phyloP scores from a whole-genome alignment of 129 eudicot genomes.

The Logfia minima region DNA sequence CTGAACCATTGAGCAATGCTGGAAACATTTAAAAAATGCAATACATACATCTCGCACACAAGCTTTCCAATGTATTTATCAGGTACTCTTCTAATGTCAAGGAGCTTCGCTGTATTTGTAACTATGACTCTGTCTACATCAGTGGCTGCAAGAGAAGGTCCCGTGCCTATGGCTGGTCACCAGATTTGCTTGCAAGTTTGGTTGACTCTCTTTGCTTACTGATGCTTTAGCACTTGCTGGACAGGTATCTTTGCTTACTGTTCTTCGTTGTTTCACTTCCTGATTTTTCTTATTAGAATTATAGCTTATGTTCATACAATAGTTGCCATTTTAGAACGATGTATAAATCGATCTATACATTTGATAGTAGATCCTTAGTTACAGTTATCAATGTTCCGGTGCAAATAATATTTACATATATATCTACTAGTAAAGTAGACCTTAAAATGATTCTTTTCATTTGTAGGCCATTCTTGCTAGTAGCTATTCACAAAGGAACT shows the following conservation, averaged over 20 bases:
- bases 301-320: not conserved
- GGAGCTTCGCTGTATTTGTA: constrained; percentile 72
- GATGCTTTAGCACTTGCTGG: constrained; percentile 99
- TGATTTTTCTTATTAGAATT: not conserved
- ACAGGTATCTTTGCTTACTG: constrained; percentile 50
- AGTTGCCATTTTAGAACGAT: not conserved
- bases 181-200: constrained; percentile 88
- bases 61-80: constrained; percentile 7
- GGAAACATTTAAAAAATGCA: not conserved
- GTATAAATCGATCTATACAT: not conserved
- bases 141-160: constrained; percentile 92
- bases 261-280: not conserved
- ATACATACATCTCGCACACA: not conserved
- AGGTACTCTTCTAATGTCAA: constrained; percentile 79
- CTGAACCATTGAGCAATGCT: constrained; percentile 4
- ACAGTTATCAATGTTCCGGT: not conserved
- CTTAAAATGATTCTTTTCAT: not conserved
- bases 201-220: constrained; percentile 88
- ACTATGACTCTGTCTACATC: constrained; percentile 87
- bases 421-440: not conserved
- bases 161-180: constrained; percentile 84
- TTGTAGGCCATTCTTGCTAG: constrained; percentile 86
- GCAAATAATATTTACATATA: not conserved
- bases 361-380: not conserved
- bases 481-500: constrained; percentile 71